Evolutionary conservation across 495 filamentous ascomycete genomes (phyloP), one percentile per base, ranked within the genome.

Genomic region (Amphirosellinia nigrospora): DNA sequence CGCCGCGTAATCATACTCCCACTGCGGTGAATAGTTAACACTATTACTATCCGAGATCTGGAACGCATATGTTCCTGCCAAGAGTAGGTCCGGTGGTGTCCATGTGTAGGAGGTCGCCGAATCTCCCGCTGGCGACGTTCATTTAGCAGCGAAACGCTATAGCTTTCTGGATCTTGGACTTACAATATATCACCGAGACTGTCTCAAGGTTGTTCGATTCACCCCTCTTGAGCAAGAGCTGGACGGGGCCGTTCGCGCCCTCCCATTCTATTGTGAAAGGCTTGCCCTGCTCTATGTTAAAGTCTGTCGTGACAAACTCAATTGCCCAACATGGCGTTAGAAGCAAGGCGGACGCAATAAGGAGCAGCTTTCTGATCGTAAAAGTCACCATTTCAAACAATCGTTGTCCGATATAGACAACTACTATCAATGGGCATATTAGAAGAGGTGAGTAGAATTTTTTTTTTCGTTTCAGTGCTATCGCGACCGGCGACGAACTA

Each of bases 251-350:
- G 19, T 28, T 30, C 21, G 60, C 41, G 6, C 3, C 39, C 23
- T 43, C 60, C 60, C 60, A 63, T 30, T 30, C 1, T 15, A 63
- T 39, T 26, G 41, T 45, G 26, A 63, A 63, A 30, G 60, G 60
- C 41, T 32, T 36, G 39, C 15, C 60, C 11, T 41, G 23, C n/a
- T 21, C 30, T 45, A 63, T 5, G 26, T 16, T 46, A 9, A 32
- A 43, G 3, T 63, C 41, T 1, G 60, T 45, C 1, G 21, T 45
- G 28, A 28, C 46, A 28, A 46, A 63, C 23, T n/a, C 6, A 43
- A 45, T 10, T 32, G 60, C 60, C 60, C 10, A 46, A 63, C 60
- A 63, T 6, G 39, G 26, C 21, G 41, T 28, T 19, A 45, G 4
- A 19, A 30, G 36, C 15, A 30, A 63, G 13, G 39, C 39, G 41